phyloP scores from a whole-genome alignment of 805 yeast genomes.

The Pichia scutulata region DNA sequence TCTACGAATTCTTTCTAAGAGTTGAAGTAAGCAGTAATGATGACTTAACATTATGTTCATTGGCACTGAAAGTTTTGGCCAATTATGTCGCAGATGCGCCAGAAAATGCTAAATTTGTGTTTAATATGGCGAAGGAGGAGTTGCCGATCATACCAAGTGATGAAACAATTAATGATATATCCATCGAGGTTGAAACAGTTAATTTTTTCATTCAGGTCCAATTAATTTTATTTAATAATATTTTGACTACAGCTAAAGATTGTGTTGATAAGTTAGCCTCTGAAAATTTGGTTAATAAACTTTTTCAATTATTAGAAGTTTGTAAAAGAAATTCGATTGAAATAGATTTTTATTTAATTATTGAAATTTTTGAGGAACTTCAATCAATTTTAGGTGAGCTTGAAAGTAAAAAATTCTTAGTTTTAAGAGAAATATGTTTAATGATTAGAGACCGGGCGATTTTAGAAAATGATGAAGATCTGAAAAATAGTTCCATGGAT shows the following conservation, averaged over 20 bases:
- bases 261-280: not conserved
- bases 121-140: not conserved
- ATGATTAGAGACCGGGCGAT: not conserved
- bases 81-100: constrained; percentile 15
- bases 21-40: not conserved
- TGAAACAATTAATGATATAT: not conserved
- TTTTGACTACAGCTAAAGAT: constrained; percentile 3
- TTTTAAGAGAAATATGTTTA: not conserved
- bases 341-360: not conserved
- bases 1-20: not conserved
- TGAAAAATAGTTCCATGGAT: not conserved
- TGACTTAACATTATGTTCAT: not conserved
- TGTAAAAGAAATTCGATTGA: not conserved
- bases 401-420: not conserved
- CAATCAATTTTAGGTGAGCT: not conserved
- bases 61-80: constrained; percentile 8
- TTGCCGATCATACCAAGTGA: not conserved
- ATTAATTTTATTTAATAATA: constrained; percentile 5
- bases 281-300: not conserved
- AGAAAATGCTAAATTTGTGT: constrained; percentile 6
- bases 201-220: not conserved
- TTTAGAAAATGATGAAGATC: constrained; percentile 1
- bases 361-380: constrained; percentile 2
- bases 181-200: not conserved
- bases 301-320: not conserved